Base-by-base conservation (phyloP, 2,329 filamentous ascomycete genomes). In the Fusarium transvaalense region DNA sequence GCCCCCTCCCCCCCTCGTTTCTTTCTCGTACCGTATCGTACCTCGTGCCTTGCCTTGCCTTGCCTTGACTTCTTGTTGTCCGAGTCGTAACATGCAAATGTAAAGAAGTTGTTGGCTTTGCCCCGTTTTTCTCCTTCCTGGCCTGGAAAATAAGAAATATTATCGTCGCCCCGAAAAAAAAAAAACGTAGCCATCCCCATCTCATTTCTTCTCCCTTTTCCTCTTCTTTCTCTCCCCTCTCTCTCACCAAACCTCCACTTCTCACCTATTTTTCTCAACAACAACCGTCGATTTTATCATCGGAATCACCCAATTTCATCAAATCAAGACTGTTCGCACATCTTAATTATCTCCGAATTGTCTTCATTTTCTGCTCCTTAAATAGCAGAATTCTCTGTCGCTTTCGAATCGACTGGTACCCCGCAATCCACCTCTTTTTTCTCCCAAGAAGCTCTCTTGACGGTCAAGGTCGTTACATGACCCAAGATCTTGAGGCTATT, bases 121-220 rank as follows among this genome's bases (percentile, higher is more conserved):
- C 82, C 82, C 82, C 82, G 81, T 80, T 84, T 84, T 84, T 84
- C 77, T 77, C 75, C 63, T 76, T 74, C 71, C 71, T 76, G 78
- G 59, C 50, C 76, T 78, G 77, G 79, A 79, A 80, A 79, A 80
- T 78, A 79, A 81, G 79, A 79, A 80, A 80, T 78, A 72, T 78
- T 79, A 77, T 78, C 78, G 68, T 73, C 73, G 77, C 76, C 76
- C 80, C 61, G 70, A 80, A 84, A 74, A 82, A 56, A 56, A 25
- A 56, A 84, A 83, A 83, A 80, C 78, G 81, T 82, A 84, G 80
- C 81, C 82, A 84, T 86, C 83, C 82, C 83, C 82, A 80, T 79
- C 69, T 72, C 72, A 66, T 72, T 63, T 72, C 61, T 68, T 69
- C 64, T 72, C 66, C 71, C 64, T 60, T 68, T 71, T 74, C 67